Base-by-base conservation (phyloP, 768 basidiomycete species). In the Guyanaporus albipodus region DNA sequence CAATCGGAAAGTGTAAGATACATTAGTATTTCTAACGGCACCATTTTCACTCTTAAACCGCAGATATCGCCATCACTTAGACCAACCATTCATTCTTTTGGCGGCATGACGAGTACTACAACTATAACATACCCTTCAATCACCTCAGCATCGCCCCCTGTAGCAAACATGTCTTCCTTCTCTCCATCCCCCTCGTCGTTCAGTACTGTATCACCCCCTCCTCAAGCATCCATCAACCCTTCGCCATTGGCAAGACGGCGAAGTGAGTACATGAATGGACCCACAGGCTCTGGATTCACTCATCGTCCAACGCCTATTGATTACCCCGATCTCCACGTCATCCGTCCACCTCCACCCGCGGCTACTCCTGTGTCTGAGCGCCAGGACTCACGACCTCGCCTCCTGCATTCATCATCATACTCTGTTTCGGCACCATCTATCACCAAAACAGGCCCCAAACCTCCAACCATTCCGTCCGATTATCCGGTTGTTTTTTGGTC, bases 401-500 rank as follows among this genome's bases (percentile, higher is more conserved):
- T 77, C 22, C 49, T 66, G 40, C 63, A 73, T 42, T 50, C 57
- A 4, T 70, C 74, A 4, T 59, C 74, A 57, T 59, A 66, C 59
- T 52, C 66, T 55, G 26, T 61, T 55, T 41, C 67, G 53, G 37
- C 21, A 17, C 42, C 56, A 31, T 32, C 26, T 6, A 26, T 37
- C 7, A 60, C 59, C 47, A 55, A 51, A 44, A 49, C 61, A 8
- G 71, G 69, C 15, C 83, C 85, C 1, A 76, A 70, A 50, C 78
- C 81, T 2, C 87, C 87, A 15, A 77, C 79, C 21, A 86, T 89
- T 52, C 67, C 68, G 23, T 83, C 80, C n/a, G 82, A 85, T 37
- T 93, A 88, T 61, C 86, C 88, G 4, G 83, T 91, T 18, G 74
- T 74, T 6, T 94, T 87, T 64, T 97, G 93, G 93, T 67, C 75